These are phyloP conservation scores for Pleurotus platypus DNA, from an alignment of 768 basidiomycete genomes.

Conservation along the genomic window DNA sequence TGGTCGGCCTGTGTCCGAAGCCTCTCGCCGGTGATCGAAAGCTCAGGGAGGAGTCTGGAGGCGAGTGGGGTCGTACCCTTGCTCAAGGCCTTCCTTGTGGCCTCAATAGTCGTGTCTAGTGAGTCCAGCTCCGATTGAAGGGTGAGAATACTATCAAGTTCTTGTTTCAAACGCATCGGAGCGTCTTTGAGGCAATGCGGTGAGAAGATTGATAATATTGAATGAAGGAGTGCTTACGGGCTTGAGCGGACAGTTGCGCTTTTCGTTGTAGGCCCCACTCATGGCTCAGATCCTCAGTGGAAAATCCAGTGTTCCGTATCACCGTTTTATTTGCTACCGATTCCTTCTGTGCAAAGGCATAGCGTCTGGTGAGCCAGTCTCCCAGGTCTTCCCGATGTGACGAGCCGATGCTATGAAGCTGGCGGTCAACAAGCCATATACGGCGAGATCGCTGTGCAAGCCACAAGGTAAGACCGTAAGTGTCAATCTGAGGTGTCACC, in stretches of 20 bases:
- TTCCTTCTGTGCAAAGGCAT: slow-evolving; percentile 13
- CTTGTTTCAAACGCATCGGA: slow-evolving; percentile 24
- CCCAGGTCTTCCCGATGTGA: slow-evolving; percentile 27
- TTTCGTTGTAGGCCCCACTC: slow-evolving; percentile 30
- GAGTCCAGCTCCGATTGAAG: slow-evolving; percentile 23
- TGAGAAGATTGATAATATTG: too few species aligned
- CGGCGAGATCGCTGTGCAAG: slow-evolving; percentile 15
- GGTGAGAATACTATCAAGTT: slow-evolving; percentile 24
- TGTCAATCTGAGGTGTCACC: background rate
- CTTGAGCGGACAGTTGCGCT: slow-evolving; percentile 22
- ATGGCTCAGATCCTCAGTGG: slow-evolving; percentile 17
- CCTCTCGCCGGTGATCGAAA: slow-evolving; percentile 16
- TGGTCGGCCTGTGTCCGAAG: slow-evolving; percentile 22
- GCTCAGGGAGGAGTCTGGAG: slow-evolving; percentile 12
- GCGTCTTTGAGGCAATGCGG: slow-evolving; percentile 14
- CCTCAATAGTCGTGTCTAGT: slow-evolving; percentile 19
- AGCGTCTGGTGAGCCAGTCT: slow-evolving; percentile 23
- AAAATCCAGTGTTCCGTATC: background rate
- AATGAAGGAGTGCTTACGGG: slow-evolving; percentile 19
- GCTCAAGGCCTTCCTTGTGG: slow-evolving; percentile 7
- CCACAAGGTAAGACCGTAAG: slow-evolving; percentile 10
- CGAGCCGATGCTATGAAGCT: slow-evolving; percentile 19
- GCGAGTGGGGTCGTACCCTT: slow-evolving; percentile 1
- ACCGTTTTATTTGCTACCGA: background rate
- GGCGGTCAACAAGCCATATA: slow-evolving; percentile 31